phyloP scores from a whole-genome alignment of 176 grass and related monocot genomes.

The Chloris gayana region DNA sequence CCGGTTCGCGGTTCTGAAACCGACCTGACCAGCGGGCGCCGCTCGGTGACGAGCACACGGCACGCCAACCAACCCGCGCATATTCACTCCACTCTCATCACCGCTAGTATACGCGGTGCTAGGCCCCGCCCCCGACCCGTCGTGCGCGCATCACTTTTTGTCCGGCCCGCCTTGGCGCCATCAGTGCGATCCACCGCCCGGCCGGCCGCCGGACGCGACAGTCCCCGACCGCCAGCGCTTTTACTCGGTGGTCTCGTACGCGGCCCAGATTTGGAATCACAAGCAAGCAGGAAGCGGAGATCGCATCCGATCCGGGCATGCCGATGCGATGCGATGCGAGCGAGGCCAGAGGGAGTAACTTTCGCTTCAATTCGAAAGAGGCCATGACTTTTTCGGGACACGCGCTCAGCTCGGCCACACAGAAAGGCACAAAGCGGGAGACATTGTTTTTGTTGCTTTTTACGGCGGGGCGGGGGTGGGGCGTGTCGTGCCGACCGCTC shows the following conservation, averaged over 20 bases:
- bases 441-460: background rate
- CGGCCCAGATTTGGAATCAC: slow-evolving; percentile 27
- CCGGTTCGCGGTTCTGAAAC: background rate
- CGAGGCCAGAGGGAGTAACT: background rate
- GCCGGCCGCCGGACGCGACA: background rate
- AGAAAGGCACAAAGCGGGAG: background rate
- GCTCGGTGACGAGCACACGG: background rate
- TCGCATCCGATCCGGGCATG: background rate
- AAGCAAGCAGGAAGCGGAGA: background rate
- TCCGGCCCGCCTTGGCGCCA: background rate
- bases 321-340: background rate
- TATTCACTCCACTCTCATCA: background rate
- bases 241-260: slow-evolving; percentile 6
- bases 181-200: slow-evolving; percentile 29
- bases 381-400: background rate
- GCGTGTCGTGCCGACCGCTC: background rate
- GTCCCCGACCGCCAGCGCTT: background rate
- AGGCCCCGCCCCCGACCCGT: background rate
- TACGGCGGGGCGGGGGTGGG: background rate
- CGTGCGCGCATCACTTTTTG: background rate
- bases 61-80: slow-evolving; percentile 1
- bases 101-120: background rate
- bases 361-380: background rate
- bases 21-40: background rate
- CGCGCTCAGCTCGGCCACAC: background rate